Evolutionary conservation across 352 stramenopile species (phyloP).

Genomic region (Phytopythium mirpurense): DNA sequence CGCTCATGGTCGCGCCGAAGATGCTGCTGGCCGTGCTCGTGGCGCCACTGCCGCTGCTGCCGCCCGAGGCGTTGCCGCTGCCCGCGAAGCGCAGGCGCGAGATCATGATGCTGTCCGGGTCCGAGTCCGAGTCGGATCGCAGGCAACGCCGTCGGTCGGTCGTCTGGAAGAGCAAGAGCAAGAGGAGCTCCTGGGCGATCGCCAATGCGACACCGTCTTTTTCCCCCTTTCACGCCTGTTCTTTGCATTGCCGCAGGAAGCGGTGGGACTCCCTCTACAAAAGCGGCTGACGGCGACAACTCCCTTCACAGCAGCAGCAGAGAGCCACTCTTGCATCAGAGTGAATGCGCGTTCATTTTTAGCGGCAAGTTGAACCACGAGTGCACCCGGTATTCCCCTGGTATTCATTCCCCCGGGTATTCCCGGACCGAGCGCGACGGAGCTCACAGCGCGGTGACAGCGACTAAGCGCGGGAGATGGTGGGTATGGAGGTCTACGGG

Average conservation of each 20-base stretch:
- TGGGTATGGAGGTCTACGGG: constrained; percentile 51
- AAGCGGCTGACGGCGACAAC: not conserved
- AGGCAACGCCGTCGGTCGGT: too few relatives aligned
- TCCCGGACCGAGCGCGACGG: not conserved
- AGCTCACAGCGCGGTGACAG: not conserved
- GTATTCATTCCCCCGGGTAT: too few relatives aligned
- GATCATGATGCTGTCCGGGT: constrained; percentile 35
- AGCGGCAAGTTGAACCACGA: not conserved
- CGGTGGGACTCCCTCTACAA: constrained; percentile 1
- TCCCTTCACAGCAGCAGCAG: not conserved
- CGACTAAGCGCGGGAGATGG: not conserved
- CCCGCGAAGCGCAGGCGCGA: constrained; percentile 49
- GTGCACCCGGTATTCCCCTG: too few relatives aligned
- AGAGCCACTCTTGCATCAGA: not conserved
- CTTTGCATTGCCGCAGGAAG: not conserved
- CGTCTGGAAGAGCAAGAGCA: too few relatives aligned
- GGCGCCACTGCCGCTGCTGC: constrained; percentile 13
- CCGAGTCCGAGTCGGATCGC: too few relatives aligned
- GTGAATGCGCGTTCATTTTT: not conserved
- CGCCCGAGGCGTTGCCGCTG: constrained; percentile 24
- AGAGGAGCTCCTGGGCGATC: too few relatives aligned
- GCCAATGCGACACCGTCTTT: not conserved
- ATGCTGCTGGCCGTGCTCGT: constrained; percentile 52
- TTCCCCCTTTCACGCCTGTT: not conserved
- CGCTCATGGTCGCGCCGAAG: constrained; percentile 57